These are phyloP conservation scores for Ricinus communis DNA, from an alignment of 345 rosid genomes.

Conservation along the genomic window DNA sequence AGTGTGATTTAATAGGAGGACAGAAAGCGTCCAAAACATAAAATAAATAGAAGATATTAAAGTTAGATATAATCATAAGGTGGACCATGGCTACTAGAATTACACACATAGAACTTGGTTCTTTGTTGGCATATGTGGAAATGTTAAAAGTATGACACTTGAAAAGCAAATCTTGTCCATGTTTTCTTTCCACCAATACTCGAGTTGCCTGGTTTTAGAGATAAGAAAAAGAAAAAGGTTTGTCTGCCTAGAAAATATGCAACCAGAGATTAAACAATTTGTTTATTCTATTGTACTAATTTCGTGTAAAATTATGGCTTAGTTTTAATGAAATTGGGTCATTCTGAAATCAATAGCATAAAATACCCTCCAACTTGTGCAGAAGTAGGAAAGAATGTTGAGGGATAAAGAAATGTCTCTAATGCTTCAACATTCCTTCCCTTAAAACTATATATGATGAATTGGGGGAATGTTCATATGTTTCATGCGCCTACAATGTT, in stretches of 20 bases:
- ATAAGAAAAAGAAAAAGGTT: not conserved
- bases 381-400: too few species aligned
- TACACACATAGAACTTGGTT: not conserved
- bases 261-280: not conserved
- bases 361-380: too few species aligned
- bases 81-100: not conserved
- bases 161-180: not conserved
- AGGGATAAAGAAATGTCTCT: too few species aligned
- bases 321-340: not conserved
- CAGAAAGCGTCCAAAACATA: not conserved
- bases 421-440: too few species aligned
- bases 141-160: not conserved
- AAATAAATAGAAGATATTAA: not conserved
- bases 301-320: not conserved
- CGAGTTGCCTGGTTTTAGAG: not conserved
- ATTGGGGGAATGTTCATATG: too few species aligned
- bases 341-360: not conserved
- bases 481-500: not conserved
- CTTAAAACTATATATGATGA: too few species aligned
- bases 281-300: not conserved
- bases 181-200: not conserved
- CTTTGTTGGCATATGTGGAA: conserved; percentile 4
- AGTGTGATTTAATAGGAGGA: not conserved
- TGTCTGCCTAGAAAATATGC: not conserved
- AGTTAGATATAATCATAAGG: not conserved